These are phyloP conservation scores for Sporothrix phasma DNA, from an alignment of 2,329 filamentous ascomycete species.

Conservation along the genomic window DNA sequence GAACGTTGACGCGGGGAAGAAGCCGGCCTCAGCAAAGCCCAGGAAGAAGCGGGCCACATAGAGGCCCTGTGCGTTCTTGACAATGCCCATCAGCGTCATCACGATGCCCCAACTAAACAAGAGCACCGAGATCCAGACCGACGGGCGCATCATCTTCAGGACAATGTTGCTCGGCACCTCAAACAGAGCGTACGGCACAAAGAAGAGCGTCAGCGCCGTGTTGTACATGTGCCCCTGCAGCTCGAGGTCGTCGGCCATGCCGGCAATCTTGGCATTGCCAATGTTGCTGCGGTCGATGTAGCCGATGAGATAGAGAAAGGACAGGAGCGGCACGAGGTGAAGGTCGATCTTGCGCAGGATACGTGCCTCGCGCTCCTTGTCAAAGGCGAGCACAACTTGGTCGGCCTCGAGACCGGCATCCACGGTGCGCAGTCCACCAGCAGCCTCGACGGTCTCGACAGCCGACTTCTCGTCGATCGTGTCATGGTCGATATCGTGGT, in stretches of 20 bases:
- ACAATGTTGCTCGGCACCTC: conserved; percentile 35
- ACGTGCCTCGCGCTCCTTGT: conserved; percentile 9
- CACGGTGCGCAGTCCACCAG: conserved; percentile 10
- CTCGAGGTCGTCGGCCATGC: conserved; percentile 13
- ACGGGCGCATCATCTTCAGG: conserved; percentile 31
- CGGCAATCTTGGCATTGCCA: conserved; percentile 18
- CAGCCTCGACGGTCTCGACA: neutral
- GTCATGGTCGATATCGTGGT: neutral
- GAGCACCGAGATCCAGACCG: conserved; percentile 29
- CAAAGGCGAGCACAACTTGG: conserved; percentile 7
- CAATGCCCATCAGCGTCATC: conserved; percentile 38
- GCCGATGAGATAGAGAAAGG: conserved; percentile 17
- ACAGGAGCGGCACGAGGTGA: conserved; percentile 14
- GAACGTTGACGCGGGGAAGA: conserved; percentile 30
- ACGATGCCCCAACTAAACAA: conserved; percentile 38
- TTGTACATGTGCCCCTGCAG: conserved; percentile 16
- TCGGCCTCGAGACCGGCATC: conserved; percentile 11
- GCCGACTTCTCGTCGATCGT: conserved; percentile 5
- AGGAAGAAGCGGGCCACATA: conserved; percentile 35
- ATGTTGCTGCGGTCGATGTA: conserved; percentile 19
- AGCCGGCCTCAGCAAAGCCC: conserved; percentile 36
- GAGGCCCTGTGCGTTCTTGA: conserved; percentile 31
- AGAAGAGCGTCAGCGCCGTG: conserved; percentile 19
- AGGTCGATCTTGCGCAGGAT: conserved; percentile 17
- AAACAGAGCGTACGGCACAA: conserved; percentile 18